These are phyloP conservation scores for Taxillus chinensis DNA, from an alignment of 164 flowering plant species.

Conservation along the genomic window DNA sequence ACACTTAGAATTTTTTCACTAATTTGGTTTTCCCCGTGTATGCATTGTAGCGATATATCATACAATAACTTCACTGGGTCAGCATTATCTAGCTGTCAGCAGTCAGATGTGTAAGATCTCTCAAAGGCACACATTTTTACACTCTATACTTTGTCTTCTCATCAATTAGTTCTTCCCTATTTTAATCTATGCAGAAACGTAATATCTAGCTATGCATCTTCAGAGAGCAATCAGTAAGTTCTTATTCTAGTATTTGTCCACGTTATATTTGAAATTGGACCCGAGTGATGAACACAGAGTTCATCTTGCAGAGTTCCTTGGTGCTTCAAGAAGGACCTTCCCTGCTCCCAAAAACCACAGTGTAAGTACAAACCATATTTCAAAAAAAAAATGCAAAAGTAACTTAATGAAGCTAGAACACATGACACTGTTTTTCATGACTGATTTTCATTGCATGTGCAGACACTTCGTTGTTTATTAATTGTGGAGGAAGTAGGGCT, in stretches of 20 bases:
- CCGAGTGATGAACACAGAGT: background rate
- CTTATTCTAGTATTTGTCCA: background rate
- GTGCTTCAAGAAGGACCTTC: background rate
- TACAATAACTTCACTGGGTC: constrained; percentile 60
- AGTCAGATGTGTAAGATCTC: constrained; percentile 33
- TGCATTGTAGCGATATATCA: constrained; percentile 66
- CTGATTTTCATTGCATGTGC: background rate
- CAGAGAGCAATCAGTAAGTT: constrained; percentile 9
- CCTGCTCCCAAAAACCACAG: background rate
- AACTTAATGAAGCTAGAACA: background rate
- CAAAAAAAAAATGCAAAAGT: too few relatives aligned
- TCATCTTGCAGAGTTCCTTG: background rate
- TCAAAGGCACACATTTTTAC: background rate
- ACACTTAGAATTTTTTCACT: background rate
- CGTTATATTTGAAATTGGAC: background rate
- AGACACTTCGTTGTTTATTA: background rate
- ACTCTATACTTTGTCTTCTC: background rate
- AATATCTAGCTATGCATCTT: constrained; percentile 32
- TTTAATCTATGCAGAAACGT: constrained; percentile 35
- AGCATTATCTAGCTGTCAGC: constrained; percentile 22
- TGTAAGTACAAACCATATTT: background rate
- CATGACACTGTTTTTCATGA: background rate
- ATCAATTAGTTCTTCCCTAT: background rate
- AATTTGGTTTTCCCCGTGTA: background rate
- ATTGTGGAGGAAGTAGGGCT: background rate